Percentiles rank a stretch among this genome's conserved stretches.
Conservation (phyloP, 2,329 filamentous ascomycete genomes). For the Fusarium sp. region DNA sequence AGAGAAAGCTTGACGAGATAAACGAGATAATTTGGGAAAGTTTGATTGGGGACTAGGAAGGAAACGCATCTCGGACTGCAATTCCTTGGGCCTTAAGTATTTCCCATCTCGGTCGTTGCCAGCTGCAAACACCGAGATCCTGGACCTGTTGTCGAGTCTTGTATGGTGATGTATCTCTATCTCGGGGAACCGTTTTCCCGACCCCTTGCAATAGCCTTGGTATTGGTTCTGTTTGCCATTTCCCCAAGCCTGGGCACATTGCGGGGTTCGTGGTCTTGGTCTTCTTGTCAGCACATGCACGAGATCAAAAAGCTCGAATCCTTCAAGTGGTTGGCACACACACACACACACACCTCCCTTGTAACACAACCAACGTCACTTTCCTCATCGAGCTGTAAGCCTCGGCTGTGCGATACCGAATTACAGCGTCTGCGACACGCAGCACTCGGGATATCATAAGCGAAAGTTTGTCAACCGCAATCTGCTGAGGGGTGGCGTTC, state of each 20-base stretch:
- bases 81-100: slow-evolving; percentile 33
- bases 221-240: slow-evolving; percentile 4
- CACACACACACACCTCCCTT: not conserved
- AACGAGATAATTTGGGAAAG: not conserved
- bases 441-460: slow-evolving; percentile 15
- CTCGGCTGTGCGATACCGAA: slow-evolving; percentile 38
- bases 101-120: slow-evolving; percentile 16
- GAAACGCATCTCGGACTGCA: slow-evolving; percentile 16
- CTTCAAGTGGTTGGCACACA: not conserved
- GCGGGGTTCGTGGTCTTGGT: slow-evolving; percentile 26
- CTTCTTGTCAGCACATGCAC: slow-evolving; percentile 13
- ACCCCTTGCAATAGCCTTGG: slow-evolving; percentile 11
- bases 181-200: slow-evolving; percentile 26
- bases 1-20: slow-evolving; percentile 8
- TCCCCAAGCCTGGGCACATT: slow-evolving; percentile 20
- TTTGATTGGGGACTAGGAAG: slow-evolving; percentile 16
- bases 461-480: slow-evolving; percentile 1
- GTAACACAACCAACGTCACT: slow-evolving; percentile 20
- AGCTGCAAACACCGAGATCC: slow-evolving; percentile 20
- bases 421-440: slow-evolving; percentile 26
- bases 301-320: slow-evolving; percentile 8
- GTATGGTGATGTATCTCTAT: slow-evolving; percentile 20
- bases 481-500: not conserved
- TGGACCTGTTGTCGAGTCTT: not conserved
- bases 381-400: slow-evolving; percentile 23